Base-by-base conservation (phyloP, 768 basidiomycete species). In the Leccinellum albellum region DNA sequence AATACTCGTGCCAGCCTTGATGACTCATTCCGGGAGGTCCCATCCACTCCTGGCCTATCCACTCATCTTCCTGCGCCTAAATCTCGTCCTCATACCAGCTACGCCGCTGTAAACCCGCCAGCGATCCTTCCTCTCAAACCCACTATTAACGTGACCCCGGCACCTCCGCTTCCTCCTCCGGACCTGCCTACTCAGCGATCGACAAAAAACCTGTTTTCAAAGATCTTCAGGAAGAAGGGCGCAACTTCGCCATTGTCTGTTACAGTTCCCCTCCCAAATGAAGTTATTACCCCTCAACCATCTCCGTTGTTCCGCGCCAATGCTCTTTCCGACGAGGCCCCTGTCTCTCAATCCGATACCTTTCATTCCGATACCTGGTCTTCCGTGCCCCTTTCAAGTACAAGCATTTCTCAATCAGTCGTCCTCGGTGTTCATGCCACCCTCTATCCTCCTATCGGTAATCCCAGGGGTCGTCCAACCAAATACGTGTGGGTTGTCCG, bases 401-500 rank as follows among this genome's bases (percentile, higher is more conserved):
- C 58, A 14, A 44, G 51, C 21, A 45, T 69, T 14, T 68, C 78
- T 37, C 76, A 79, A 45, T 74, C 79, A 3, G 70, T 80, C 1
- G 72, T 82, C n/a, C 79, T 92, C 4, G 90, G 89, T 23, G 82
- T 91, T 49, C 85, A 89, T 59, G 80, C 89, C 4, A 77, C 79
- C 0, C 76, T 87, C 20, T 82, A 81, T 46, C 82, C 86, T 15
- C 76, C 82, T 10, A 62, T 67, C 37, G 62, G 60, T 51, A 75
- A 68, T 17, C 75, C 70, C 52, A 72, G 57, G 37, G 76, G 74
- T 6, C 73, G 77, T 3, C 76, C 80, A 1, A 72, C 70, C 9
- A 73, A 72, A 72, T 91, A 94, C 57, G 82, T 88, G 6, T 94
- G 91, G 91, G 76, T 87, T 20, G 83, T 91, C 26, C 77, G 85